Base-by-base conservation (phyloP, 805 yeast genomes). In the Priceomyces medius region DNA sequence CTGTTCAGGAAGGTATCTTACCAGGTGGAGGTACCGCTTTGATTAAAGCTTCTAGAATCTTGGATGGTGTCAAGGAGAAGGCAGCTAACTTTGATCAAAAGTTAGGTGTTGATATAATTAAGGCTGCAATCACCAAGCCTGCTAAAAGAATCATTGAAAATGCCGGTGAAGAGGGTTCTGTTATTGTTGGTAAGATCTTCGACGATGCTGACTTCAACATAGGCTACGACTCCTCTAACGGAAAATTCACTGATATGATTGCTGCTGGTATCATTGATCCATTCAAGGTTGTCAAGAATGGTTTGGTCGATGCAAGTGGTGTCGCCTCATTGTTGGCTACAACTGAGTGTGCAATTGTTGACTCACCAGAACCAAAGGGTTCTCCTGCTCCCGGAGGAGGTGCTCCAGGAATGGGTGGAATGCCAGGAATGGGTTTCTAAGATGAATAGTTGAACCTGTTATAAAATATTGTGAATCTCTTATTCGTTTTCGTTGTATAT, bases 1-100 rank as follows among this genome's bases (percentile, higher is more conserved):
- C 99, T 51, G 96, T 93, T 50, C 91, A 91, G 72, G 96, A 88
- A 71, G 99, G 99, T 73, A 89, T 93, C 63, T 79, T 93, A 53
- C 99, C 99, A 62, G 99, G 99, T 74, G 99, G 99, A 67, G 99
- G 99, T 73, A 88, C 97, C 53, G 99, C 99, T 44, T 78, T 93
- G 61, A 78, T 88, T 59, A 93, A 93, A 79, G 97, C 98, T 38
- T 79, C 95, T 40, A 76, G 80, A 55, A 66, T 82, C 48, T 77
- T 93, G 58, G 88, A 81, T 50, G 73, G 66, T 17, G 81, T 87
- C 49, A 75, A 81, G 66, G 79, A 86, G 48, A 85, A 76, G 26
- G 73, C 73, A 35, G 62, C 49, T 21, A 93, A 93, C 81, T 93
- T 93, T 61, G 98, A 93, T 74, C 97, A 90, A 73, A 87, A 86